Conservation (phyloP, 116 monocot genomes). For the Iris pallida region DNA sequence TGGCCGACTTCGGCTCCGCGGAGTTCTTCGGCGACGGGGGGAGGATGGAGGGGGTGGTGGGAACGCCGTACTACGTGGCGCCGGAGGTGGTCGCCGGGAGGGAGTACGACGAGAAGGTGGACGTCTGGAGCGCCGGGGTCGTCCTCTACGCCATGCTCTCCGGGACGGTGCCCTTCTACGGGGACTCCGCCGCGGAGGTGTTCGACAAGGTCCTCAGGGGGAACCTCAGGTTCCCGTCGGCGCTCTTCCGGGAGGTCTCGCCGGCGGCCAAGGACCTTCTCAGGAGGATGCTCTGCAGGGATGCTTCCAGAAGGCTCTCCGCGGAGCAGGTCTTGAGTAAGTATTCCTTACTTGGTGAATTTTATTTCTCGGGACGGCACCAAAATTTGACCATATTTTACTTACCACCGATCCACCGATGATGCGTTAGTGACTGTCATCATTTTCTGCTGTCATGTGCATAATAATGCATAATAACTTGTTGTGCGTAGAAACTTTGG, state of each 20-base stretch:
- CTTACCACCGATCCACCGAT: too few species aligned
- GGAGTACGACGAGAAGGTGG: conserved; percentile 64
- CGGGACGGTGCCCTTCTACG: conserved; percentile 50
- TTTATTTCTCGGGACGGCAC: too few species aligned
- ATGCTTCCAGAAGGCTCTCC: conserved; percentile 39
- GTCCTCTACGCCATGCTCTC: conserved; percentile 63
- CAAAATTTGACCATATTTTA: too few species aligned
- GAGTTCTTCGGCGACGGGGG: conserved; percentile 43
- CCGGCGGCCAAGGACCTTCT: conserved; percentile 60
- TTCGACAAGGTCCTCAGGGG: conserved; percentile 53
- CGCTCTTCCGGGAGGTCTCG: conserved; percentile 36
- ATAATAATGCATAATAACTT: too few species aligned
- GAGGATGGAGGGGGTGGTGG: conserved; percentile 48
- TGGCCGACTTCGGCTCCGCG: conserved; percentile 78
- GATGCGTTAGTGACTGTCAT: too few species aligned
- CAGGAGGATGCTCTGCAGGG: conserved; percentile 62
- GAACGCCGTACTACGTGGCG: conserved; percentile 81
- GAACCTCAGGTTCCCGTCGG: conserved; percentile 55
- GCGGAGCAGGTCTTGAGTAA: conserved; percentile 80
- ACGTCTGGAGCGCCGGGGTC: conserved; percentile 77
- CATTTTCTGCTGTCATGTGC: too few species aligned
- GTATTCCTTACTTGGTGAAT: too few species aligned
- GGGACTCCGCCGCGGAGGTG: conserved; percentile 51
- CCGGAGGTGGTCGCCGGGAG: conserved; percentile 68
- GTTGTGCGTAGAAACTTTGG: too few species aligned